Conservation (phyloP, 306 rosid species). For the Myrica gale region DNA sequence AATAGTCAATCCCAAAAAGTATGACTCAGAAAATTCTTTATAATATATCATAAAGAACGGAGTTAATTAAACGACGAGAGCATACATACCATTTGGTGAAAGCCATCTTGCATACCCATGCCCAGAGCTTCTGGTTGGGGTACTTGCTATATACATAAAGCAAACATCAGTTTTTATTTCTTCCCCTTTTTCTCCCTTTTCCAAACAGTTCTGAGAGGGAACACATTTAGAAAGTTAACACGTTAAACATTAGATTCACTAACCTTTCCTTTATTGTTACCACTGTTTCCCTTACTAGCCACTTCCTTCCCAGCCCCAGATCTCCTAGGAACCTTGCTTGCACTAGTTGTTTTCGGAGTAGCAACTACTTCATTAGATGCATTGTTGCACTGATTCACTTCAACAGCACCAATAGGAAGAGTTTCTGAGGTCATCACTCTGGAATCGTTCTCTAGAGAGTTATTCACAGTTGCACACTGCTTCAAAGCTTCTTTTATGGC, state of each 20-base stretch:
- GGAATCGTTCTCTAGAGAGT: slow-evolving; percentile 39
- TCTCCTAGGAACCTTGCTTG: slow-evolving; percentile 37
- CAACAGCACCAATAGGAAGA: slow-evolving; percentile 37
- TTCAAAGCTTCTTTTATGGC: slow-evolving; percentile 47
- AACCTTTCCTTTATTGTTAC: slow-evolving; percentile 48
- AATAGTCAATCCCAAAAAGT: neutral
- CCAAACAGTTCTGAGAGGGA: slow-evolving; percentile 2
- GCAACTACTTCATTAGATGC: slow-evolving; percentile 25
- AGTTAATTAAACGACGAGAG: slow-evolving; percentile 1
- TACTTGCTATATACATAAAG: slow-evolving; percentile 35
- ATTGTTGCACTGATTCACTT: slow-evolving; percentile 34
- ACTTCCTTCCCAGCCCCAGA: slow-evolving; percentile 33
- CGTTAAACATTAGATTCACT: slow-evolving; percentile 23
- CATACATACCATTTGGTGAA: slow-evolving; percentile 49
- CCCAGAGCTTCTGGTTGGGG: slow-evolving; percentile 39
- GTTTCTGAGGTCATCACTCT: slow-evolving; percentile 28
- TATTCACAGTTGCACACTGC: slow-evolving; percentile 43
- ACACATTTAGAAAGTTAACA: slow-evolving; percentile 8
- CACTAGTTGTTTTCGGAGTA: slow-evolving; percentile 32
- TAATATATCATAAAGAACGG: neutral
- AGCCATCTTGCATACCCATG: slow-evolving; percentile 35
- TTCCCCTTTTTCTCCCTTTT: neutral
- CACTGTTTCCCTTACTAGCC: slow-evolving; percentile 30
- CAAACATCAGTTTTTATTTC: neutral
- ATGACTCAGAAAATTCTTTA: neutral